A percentile compares a stretch with the other conserved stretches of the same genome.
phyloP scores from a whole-genome alignment of 257 asterid species.

The Parsonsia alboflavescens region DNA sequence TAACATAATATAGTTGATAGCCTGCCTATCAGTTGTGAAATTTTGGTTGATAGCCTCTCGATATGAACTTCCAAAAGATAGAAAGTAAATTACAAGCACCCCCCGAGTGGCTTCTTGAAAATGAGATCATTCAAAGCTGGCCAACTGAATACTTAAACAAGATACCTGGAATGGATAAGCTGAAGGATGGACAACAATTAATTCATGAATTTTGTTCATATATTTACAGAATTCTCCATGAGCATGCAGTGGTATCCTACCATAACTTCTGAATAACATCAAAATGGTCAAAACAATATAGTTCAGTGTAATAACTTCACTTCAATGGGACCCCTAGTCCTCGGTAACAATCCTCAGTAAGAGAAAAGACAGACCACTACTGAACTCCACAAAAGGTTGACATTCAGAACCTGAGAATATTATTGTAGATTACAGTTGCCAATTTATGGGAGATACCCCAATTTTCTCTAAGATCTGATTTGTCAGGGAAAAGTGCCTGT shows the following conservation, averaged over 20 bases:
- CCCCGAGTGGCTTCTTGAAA: not conserved
- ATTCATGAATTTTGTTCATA: not conserved
- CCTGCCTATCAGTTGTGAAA: not conserved
- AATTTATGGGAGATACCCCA: constrained; percentile 69
- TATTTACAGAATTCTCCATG: not conserved
- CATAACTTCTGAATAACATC: not conserved
- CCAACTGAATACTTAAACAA: not conserved
- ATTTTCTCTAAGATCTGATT: constrained; percentile 71
- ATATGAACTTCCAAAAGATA: too few species aligned
- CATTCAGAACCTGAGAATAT: constrained; percentile 18
- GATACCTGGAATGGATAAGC: not conserved
- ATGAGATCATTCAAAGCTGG: not conserved
- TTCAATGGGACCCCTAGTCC: not conserved
- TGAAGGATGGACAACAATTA: not conserved
- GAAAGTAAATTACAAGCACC: too few species aligned
- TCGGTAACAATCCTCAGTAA: not conserved
- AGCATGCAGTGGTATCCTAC: too few species aligned
- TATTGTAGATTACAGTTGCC: constrained; percentile 56
- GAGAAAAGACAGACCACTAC: not conserved
- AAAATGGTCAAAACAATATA: not conserved
- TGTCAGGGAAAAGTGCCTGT: constrained; percentile 86
- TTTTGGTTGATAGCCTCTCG: not conserved
- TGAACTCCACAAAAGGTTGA: constrained; percentile 2
- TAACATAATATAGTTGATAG: not conserved
- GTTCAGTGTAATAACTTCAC: not conserved